These are phyloP conservation scores for Monilinia fructicola DNA, from an alignment of 2,329 filamentous ascomycete genomes.

Conservation along the genomic window DNA sequence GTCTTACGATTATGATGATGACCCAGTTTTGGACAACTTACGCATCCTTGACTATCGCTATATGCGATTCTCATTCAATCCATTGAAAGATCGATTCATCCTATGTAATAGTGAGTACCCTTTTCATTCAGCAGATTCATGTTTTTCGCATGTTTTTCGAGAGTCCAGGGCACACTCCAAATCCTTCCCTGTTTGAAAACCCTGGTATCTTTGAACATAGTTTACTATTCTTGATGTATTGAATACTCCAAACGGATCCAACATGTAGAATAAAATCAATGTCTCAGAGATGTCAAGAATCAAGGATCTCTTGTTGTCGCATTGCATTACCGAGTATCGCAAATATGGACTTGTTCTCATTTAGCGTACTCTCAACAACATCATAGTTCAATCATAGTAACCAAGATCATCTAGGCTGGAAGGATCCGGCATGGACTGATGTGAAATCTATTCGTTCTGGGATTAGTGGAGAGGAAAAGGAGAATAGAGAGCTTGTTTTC, in stretches of 20 bases:
- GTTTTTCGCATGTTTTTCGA: not conserved
- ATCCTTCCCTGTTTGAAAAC: not conserved
- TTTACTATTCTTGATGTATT: not conserved
- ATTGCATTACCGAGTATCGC: not conserved
- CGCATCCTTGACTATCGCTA: constrained; percentile 89
- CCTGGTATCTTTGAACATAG: not conserved
- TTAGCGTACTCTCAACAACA: not conserved
- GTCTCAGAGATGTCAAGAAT: not conserved
- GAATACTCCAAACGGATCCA: not conserved
- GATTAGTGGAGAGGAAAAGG: constrained; percentile 85
- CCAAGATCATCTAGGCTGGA: constrained; percentile 57
- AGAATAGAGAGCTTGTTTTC: constrained; percentile 80
- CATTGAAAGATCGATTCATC: constrained; percentile 82
- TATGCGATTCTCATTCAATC: constrained; percentile 88
- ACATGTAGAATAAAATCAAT: not conserved
- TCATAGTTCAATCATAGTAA: constrained; percentile 7
- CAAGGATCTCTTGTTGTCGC: not conserved
- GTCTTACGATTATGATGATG: constrained; percentile 69
- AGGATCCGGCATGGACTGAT: constrained; percentile 85
- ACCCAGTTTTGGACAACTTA: constrained; percentile 73
- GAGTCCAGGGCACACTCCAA: not conserved
- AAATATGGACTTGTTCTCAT: not conserved
- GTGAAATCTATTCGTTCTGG: constrained; percentile 73
- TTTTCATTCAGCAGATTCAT: not conserved
- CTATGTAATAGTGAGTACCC: constrained; percentile 63